Evolutionary conservation across 306 rosid genomes (phyloP), one percentile per base, ranked within the genome.

Genomic region (Prosopis cineraria): DNA sequence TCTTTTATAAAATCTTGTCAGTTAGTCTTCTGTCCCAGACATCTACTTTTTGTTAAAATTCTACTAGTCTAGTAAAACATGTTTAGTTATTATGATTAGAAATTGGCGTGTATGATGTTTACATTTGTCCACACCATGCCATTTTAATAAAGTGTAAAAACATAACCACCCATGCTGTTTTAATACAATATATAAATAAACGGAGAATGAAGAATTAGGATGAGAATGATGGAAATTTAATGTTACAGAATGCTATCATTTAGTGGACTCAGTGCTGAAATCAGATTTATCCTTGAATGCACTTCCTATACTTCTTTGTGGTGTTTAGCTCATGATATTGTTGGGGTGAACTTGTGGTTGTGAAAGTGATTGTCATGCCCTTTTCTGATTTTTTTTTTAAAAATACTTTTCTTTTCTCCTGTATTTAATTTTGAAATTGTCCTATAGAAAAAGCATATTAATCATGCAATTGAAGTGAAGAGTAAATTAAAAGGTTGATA

Each of bases 271-370:
- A 56, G 44, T 56, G 31, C 63, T 48, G 10, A 70, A 70, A 47
- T 45, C 12, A 30, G 30, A 70, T 17, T 45, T 45, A 45, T 43
- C 60, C n/a, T 30, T 59, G 62, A 17, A 31, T 31, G 47, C 33
- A 34, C 68, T 19, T 17, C 20, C n/a, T 37, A 20, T 69, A 6
- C 64, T 60, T 70, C 39, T 69, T 55, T 31, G 31, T 78, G 58
- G 24, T 53, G 41, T 34, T 70, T 10, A 36, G 22, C 22, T 20
- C 11, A 53, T 52, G 14, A 19, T n/a, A 36, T 20, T 53, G 20
- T 9, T 53, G 4, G 4, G 12, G 11, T 8, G 44, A 40, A 40
- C 44, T 40, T 40, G 44, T 40, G 44, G 47, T 2, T 41, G 47
- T 41, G 14, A 41, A 41, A 41, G 47, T 2, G 3, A 41, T 41